Evolutionary conservation across 495 filamentous ascomycete species (phyloP), one percentile per base, ranked within the genome.

Genomic region (Neurospora pannonica): DNA sequence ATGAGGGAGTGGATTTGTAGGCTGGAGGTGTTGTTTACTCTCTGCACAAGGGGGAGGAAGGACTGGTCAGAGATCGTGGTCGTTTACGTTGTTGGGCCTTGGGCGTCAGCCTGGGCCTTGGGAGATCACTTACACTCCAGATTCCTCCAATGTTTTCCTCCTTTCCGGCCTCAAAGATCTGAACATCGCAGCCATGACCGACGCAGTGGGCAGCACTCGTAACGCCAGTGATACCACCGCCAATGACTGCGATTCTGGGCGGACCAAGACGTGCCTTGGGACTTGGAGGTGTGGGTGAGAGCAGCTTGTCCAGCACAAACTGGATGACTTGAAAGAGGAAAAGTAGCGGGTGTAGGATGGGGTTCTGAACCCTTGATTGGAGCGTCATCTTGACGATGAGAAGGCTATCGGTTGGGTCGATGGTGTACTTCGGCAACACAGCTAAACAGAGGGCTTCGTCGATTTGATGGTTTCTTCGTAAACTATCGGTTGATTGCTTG

Each of bases 1-100:
- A 96, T 95, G 74, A 94, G 82, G 54, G 90, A 92, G 79, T 96
- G 92, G 43, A 96, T 93, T 76, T 96, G 93, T 0, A 96, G 87
- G 54, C 91, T 87, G 2, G 92, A 94, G 11, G 93, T 95, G 74
- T 91, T 92, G 84, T 95, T 95, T 48, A 95, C 93, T 83, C 88
- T 87, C 90, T 94, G 48, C 21, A 19, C 10, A 11, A 60, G 5
- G 11, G 24, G 24, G 24, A 62, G 74, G 60, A 48, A 73, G 1
- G 13, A n/a, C 3, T 40, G 38, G 48, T 78, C 19, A 28, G 70
- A 28, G 24, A 67, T 15, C 3, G 54, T 34, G 54, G 28, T 62
- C 15, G 13, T 17, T n/a, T 31, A 39, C 46, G 46, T 28, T 21
- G 24, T 38, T 40, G 43, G 31, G 15, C 2, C n/a, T n/a, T n/a